phyloP scores from a whole-genome alignment of 2,329 filamentous ascomycete genomes.

The Ceratocystis smalleyi region DNA sequence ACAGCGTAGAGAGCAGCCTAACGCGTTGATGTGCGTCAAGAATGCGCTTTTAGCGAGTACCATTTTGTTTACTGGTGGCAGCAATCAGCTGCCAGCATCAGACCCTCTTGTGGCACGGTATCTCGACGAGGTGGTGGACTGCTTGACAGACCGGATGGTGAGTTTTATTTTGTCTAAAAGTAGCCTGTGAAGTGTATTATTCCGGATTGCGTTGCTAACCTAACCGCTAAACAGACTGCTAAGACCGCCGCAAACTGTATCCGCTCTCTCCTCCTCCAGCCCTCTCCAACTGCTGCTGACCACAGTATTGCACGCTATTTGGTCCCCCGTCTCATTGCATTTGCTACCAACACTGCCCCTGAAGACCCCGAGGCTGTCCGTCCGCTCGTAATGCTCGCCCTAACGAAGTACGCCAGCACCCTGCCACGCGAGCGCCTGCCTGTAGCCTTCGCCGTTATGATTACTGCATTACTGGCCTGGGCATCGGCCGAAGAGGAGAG shows the following conservation, averaged over 20 bases:
- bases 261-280: conserved; percentile 61
- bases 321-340: conserved; percentile 58
- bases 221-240: conserved; percentile 41
- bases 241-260: conserved; percentile 85
- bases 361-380: conserved; percentile 71
- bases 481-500: conserved; percentile 46
- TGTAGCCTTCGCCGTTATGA: conserved; percentile 56
- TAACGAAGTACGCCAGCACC: conserved; percentile 53
- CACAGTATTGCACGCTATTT: conserved; percentile 60
- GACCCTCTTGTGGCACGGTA: conserved; percentile 63
- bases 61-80: conserved; percentile 70
- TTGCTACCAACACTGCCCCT: conserved; percentile 51
- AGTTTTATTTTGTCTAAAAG: conserved; percentile 27
- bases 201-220: no score
- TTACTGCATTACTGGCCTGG: conserved; percentile 60
- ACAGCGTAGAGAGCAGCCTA: conserved; percentile 58
- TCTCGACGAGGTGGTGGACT: conserved; percentile 69
- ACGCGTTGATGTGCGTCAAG: conserved; percentile 76
- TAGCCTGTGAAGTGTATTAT: no score
- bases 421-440: conserved; percentile 32
- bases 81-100: conserved; percentile 54
- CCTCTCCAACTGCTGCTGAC: conserved; percentile 47
- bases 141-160: conserved; percentile 64
- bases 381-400: conserved; percentile 52
- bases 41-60: conserved; percentile 81